A percentile compares a stretch with the other conserved stretches of the same genome.
These are phyloP conservation scores for Penicillium daleae DNA, from an alignment of 495 filamentous ascomycete genomes.

Conservation along the genomic window DNA sequence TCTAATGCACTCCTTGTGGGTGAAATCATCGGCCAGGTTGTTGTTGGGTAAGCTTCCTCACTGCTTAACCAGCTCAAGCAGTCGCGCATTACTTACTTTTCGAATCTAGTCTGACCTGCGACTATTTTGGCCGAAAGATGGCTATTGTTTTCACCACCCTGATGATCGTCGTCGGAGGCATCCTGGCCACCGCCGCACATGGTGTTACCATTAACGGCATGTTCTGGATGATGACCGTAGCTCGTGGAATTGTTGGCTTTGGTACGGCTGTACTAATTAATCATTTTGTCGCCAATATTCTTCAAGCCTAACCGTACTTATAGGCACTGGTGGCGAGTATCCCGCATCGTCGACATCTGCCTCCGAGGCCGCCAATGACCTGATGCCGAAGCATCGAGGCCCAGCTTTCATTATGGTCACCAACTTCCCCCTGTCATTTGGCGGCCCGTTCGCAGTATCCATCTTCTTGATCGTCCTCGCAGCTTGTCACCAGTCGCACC, in stretches of 20 bases:
- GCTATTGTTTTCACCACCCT: slow-evolving; percentile 55
- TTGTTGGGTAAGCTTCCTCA: slow-evolving; percentile 40
- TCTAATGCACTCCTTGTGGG: slow-evolving; percentile 59
- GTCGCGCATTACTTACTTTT: not conserved
- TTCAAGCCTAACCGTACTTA: not conserved
- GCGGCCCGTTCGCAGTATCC: slow-evolving; percentile 51
- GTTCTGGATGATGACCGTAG: slow-evolving; percentile 59
- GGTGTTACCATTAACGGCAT: slow-evolving; percentile 52
- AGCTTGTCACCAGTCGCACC: slow-evolving; percentile 41
- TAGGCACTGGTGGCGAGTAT: slow-evolving; percentile 49
- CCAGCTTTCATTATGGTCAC: slow-evolving; percentile 58
- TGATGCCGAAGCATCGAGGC: slow-evolving; percentile 45
- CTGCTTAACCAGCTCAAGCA: not conserved
- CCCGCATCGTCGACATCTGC: slow-evolving; percentile 51
- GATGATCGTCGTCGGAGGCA: slow-evolving; percentile 56
- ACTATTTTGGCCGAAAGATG: slow-evolving; percentile 56
- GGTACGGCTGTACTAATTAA: slow-evolving; percentile 24
- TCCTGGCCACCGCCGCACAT: slow-evolving; percentile 53
- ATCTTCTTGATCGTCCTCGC: slow-evolving; percentile 54
- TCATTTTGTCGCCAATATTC: not conserved
- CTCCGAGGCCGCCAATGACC: slow-evolving; percentile 55
- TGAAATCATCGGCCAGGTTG: slow-evolving; percentile 55
- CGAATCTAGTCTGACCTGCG: slow-evolving; percentile 45
- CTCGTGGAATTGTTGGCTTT: slow-evolving; percentile 53
- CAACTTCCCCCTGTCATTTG: slow-evolving; percentile 55